These are phyloP conservation scores for Lotus japonicus DNA, from an alignment of 306 rosid genomes.

Conservation along the genomic window DNA sequence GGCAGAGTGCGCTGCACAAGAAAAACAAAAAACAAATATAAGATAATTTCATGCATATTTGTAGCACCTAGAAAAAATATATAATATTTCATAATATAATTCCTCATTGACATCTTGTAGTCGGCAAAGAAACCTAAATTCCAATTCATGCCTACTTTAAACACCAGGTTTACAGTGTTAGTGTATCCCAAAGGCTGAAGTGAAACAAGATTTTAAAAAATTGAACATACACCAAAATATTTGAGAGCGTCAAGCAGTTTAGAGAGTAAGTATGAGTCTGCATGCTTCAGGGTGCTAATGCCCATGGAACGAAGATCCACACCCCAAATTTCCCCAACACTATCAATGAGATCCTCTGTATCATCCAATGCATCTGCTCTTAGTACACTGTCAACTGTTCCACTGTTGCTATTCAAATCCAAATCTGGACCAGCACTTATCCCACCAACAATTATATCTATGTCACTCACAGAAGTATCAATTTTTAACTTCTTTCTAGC, in stretches of 20 bases:
- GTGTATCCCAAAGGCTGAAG: not conserved
- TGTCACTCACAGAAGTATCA: slow-evolving; percentile 34
- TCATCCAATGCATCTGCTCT: slow-evolving; percentile 31
- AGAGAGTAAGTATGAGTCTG: slow-evolving; percentile 48
- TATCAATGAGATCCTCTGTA: slow-evolving; percentile 36
- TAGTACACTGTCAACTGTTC: slow-evolving; percentile 23
- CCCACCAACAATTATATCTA: slow-evolving; percentile 71
- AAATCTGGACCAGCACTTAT: slow-evolving; percentile 33
- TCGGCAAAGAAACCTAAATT: not conserved
- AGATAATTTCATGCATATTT: slow-evolving; percentile 18
- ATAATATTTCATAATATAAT: not conserved
- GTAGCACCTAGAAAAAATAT: not conserved
- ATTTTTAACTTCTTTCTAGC: slow-evolving; percentile 48
- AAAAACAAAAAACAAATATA: slow-evolving; percentile 20
- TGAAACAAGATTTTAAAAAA: slow-evolving; percentile 7
- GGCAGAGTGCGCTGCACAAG: slow-evolving; percentile 64
- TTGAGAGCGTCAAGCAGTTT: slow-evolving; percentile 72
- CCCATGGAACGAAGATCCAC: slow-evolving; percentile 29
- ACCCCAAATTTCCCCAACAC: slow-evolving; percentile 69
- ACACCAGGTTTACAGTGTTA: not conserved
- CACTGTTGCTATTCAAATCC: slow-evolving; percentile 24
- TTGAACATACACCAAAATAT: slow-evolving; percentile 57
- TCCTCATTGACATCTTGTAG: not conserved
- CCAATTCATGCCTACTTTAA: not conserved
- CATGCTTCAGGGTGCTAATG: slow-evolving; percentile 32